A percentile compares a stretch with the other conserved stretches of the same genome.
Conservation (phyloP, 192 early-diverging fungal species). For the Rhizoclosmatium sp. region DNA sequence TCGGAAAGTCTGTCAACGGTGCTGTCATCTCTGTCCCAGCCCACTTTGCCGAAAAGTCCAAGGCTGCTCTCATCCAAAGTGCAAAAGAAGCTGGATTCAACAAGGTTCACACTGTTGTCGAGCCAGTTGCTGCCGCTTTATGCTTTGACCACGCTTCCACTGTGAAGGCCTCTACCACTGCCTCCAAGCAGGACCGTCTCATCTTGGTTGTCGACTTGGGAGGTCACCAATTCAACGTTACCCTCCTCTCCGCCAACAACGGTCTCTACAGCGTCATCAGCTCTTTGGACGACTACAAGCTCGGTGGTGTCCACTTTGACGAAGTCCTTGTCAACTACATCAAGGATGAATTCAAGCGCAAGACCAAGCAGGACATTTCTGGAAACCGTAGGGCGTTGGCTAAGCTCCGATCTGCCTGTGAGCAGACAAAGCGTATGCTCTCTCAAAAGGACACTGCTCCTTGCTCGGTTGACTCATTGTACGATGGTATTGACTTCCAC, state of each 20-base stretch:
- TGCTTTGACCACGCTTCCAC: constrained; percentile 72
- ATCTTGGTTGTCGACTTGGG: constrained; percentile 92
- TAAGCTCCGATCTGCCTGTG: constrained; percentile 85
- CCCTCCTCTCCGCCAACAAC: constrained; percentile 78
- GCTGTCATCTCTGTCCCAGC: constrained; percentile 87
- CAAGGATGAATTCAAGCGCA: constrained; percentile 87
- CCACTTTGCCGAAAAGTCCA: constrained; percentile 80
- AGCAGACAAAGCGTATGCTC: constrained; percentile 92
- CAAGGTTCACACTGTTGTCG: constrained; percentile 81
- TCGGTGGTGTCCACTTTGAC: constrained; percentile 90
- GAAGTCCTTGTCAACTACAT: constrained; percentile 82
- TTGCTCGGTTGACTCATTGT: constrained; percentile 91
- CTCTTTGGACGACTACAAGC: constrained; percentile 75
- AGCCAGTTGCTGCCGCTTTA: constrained; percentile 90
- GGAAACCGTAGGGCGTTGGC: constrained; percentile 77
- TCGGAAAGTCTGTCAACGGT: constrained; percentile 79
- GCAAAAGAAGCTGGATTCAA: constrained; percentile 81
- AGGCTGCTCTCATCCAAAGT: constrained; percentile 68
- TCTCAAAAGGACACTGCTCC: constrained; percentile 81
- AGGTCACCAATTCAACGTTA: constrained; percentile 82
- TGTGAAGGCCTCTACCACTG: constrained; percentile 39
- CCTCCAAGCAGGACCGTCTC: constrained; percentile 69
- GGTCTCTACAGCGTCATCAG: constrained; percentile 84
- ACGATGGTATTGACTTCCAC: constrained; percentile 91
- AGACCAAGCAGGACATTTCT: constrained; percentile 79